Conservation (phyloP, 2,329 filamentous ascomycete genomes). For the Diplocarpon mali region DNA sequence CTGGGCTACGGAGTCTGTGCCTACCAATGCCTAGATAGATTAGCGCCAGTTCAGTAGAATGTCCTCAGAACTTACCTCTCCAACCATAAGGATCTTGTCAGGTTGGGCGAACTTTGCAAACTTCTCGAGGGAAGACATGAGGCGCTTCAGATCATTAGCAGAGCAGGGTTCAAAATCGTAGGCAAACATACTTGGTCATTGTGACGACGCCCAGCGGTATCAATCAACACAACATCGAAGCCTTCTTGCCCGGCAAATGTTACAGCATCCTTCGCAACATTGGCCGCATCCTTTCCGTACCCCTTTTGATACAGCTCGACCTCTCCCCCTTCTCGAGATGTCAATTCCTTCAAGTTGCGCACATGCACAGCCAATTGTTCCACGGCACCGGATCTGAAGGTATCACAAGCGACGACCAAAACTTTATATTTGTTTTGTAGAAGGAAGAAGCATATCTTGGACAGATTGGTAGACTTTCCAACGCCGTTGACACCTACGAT, state of each 20-base stretch:
- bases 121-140: conserved; percentile 96
- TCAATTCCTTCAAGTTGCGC: conserved; percentile 82
- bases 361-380: conserved; percentile 96
- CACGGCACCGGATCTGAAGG: conserved; percentile 92
- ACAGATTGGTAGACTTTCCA: conserved; percentile 93
- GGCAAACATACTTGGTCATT: conserved; percentile 57
- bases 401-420: conserved; percentile 87
- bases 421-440: conserved; percentile 96
- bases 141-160: conserved; percentile 35
- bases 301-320: conserved; percentile 95
- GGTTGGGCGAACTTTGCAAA: conserved; percentile 94
- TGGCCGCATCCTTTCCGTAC: conserved; percentile 94
- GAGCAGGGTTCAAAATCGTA: background rate
- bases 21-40: conserved; percentile 61
- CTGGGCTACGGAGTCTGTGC: conserved; percentile 90
- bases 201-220: conserved; percentile 88
- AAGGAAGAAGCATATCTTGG: conserved; percentile 96
- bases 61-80: conserved; percentile 32
- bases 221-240: conserved; percentile 92
- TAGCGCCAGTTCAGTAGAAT: conserved; percentile 1
- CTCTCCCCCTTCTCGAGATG: conserved; percentile 67
- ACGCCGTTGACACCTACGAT: conserved; percentile 98
- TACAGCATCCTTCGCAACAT: conserved; percentile 93
- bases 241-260: conserved; percentile 59
- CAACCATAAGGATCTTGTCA: conserved; percentile 98